Evolutionary conservation across 1,139 yeast species (phyloP), one percentile per base, ranked within the genome.

Genomic region (Oligophagozyma castellii): DNA sequence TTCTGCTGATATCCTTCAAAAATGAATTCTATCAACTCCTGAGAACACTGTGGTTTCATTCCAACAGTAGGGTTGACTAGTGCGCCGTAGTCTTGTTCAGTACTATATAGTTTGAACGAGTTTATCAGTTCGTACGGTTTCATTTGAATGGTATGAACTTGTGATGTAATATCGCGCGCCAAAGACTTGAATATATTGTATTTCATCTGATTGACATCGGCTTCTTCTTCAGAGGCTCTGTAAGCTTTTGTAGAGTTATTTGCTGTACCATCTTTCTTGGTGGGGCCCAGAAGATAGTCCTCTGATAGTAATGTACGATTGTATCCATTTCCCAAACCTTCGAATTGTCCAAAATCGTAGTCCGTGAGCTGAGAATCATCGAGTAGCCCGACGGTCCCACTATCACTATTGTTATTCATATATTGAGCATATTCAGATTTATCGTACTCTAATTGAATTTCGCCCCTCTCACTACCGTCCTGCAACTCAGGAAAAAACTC

Each of bases 271-370:
- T 29, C 29, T 22, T 29, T 14, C 13, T 29, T 30, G 5, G 36
- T 37, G 7, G 53, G 49, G 10, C 49, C 46, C 24, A 48, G 27
- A n/a, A 51, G 31, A 27, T 39, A 51, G 35, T 51, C 55, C 5
- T 50, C 48, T 2, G 51, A 34, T 28, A 51, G 30, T 5, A 48
- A 25, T 7, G 7, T 18, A 15, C 52, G 38, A 15, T 48, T 45
- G 25, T 51, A 51, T 5, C 56, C 56, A 32, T 51, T 51, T 10
- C 56, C 56, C 16, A 50, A 29, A 2, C 54, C 53, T 34, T 51
- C 55, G 14, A 47, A 37, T 29, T 48, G 48, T 26, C 48, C 43
- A 26, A 43, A 45, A 29, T 46, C 49, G 23, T 38, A 44, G 29
- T 47, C 46, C 8, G 20, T 18, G 7, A 18, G 10, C 10, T 18